Conservation (phyloP, 2,329 filamentous ascomycete species). For the Aspergillaceae sp. region DNA sequence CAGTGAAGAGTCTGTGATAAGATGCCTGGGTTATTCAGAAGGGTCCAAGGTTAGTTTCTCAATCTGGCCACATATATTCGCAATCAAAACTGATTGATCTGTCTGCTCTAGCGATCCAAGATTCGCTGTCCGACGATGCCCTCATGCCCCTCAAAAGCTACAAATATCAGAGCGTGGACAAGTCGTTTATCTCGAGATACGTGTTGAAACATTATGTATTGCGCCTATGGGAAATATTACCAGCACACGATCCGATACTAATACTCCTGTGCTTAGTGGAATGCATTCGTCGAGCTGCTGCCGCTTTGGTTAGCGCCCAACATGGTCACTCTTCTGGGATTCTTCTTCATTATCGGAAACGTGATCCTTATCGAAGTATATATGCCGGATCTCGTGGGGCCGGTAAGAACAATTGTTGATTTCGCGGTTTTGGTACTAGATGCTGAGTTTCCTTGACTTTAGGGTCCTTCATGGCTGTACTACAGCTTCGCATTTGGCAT, state of each 20-base stretch:
- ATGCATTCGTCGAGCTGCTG: constrained; percentile 82
- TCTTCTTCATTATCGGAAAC: constrained; percentile 86
- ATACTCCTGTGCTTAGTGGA: constrained; percentile 60
- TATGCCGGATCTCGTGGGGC: constrained; percentile 84
- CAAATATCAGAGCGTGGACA: constrained; percentile 96
- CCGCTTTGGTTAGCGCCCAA: constrained; percentile 97
- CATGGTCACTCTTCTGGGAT: constrained; percentile 91
- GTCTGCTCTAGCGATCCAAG: constrained; percentile 30
- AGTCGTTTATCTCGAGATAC: constrained; percentile 86
- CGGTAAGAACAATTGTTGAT: constrained; percentile 49
- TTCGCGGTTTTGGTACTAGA: background rate
- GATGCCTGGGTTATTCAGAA: background rate
- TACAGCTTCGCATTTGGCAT: constrained; percentile 91
- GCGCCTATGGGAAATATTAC: background rate
- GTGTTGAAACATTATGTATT: constrained; percentile 91
- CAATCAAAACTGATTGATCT: constrained; percentile 1
- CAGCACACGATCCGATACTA: background rate
- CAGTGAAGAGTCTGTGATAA: background rate
- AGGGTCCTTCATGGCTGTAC: constrained; percentile 87
- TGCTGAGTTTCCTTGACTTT: background rate
- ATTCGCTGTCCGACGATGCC: constrained; percentile 75
- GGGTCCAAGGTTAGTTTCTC: constrained; percentile 26
- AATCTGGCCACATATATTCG: background rate
- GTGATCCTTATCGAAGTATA: constrained; percentile 65
- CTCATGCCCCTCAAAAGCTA: constrained; percentile 87